Percentiles rank a stretch among this genome's conserved stretches.
phyloP scores from a whole-genome alignment of 1,284 basidiomycete genomes.

The Leucoagaricus sp. region DNA sequence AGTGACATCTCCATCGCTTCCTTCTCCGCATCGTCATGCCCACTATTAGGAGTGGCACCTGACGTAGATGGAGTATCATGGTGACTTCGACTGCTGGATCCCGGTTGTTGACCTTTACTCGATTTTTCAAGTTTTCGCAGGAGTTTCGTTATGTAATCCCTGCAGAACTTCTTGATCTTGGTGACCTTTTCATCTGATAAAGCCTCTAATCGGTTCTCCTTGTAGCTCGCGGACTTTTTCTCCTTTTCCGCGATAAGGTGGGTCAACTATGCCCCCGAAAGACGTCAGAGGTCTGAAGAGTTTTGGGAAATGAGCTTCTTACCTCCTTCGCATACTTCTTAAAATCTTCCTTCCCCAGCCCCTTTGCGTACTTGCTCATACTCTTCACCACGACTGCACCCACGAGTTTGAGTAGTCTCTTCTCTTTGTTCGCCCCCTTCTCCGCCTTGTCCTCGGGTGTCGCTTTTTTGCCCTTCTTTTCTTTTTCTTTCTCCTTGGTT shows the following conservation, averaged over 20 bases:
- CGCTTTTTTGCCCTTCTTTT: constrained; percentile 24
- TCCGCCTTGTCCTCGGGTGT: constrained; percentile 48
- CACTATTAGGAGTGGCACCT: constrained; percentile 40
- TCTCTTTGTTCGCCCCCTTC: constrained; percentile 77
- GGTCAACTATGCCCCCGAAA: constrained; percentile 38
- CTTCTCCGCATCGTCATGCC: constrained; percentile 23
- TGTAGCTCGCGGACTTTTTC: constrained; percentile 84
- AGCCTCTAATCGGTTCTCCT: constrained; percentile 66
- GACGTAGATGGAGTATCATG: constrained; percentile 33
- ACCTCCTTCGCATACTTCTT: constrained; percentile 97
- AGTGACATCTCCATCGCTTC: constrained; percentile 40
- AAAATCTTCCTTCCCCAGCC: constrained; percentile 85
- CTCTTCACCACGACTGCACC: constrained; percentile 88
- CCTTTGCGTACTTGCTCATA: constrained; percentile 87
- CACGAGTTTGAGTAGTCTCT: constrained; percentile 81
- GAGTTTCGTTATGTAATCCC: constrained; percentile 81
- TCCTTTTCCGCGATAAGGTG: constrained; percentile 88
- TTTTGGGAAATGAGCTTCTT: constrained; percentile 21
- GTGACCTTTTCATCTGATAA: constrained; percentile 84
- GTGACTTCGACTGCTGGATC: constrained; percentile 4
- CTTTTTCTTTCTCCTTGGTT: constrained; percentile 36
- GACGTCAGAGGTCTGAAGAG: too few species aligned
- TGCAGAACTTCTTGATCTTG: constrained; percentile 94
- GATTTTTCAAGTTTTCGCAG: constrained; percentile 64
- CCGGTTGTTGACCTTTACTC: constrained; percentile 25